Base-by-base conservation (phyloP, 2,329 filamentous ascomycete species). In the Aspergillus felis region DNA sequence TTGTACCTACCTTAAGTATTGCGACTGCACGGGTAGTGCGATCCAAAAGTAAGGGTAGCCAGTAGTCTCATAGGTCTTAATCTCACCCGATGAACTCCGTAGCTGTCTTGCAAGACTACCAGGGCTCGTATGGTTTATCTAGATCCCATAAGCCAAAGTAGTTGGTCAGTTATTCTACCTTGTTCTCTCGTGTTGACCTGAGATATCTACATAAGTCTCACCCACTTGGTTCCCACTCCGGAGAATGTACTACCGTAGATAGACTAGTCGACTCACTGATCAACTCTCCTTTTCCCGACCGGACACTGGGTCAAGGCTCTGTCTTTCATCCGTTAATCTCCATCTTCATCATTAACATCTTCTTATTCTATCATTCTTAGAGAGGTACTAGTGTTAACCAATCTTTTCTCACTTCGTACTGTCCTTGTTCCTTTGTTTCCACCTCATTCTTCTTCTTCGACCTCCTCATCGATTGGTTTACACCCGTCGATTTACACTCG, bases 401-500 rank as follows among this genome's bases (percentile, higher is more conserved):
- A 38, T 38, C 32, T 38, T 54, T 55, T 48, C 55, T 51, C 55
- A 50, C 53, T 44, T 42, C 53, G 42, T 52, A 48, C 50, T 56
- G 20, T 59, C 52, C 27, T 32, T 52, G 51, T 46, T 46, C 42
- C 51, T 51, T 58, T 42, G 38, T 58, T 53, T 25, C 6, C 22
- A 46, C 47, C 57, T 60, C 52, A 57, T 51, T 55, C 54, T 57
- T 55, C 56, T 54, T 59, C 56, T 50, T 48, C 42, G 44, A 46
- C 50, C 42, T 50, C 54, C 55, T 53, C 52, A 51, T 57, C 55
- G 53, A 55, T 56, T 50, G 53, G 53, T 59, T 57, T 59, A 57
- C 58, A 35, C 48, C 58, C 58, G 56, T 60, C 58, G 52, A 56
- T 59, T 55, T 65, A 60, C 64, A 57, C 62, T 67, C 65, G 58